Evolutionary conservation across 2,329 filamentous ascomycete species (phyloP).

Genomic region (Cryphonectria radicalis): DNA sequence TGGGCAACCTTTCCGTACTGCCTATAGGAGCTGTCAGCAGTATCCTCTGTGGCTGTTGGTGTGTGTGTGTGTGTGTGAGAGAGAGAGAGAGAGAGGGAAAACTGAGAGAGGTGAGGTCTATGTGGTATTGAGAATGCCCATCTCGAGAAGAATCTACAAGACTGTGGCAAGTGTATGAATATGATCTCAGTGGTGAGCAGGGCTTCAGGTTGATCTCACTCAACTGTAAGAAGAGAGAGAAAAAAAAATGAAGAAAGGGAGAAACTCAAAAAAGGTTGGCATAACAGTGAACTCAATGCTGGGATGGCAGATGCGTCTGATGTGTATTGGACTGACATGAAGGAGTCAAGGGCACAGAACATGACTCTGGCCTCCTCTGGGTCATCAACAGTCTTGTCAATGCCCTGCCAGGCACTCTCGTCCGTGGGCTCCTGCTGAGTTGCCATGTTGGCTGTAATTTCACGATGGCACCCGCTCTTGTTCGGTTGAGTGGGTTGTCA

Average conservation of each 20-base stretch:
- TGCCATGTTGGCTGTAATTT: slow-evolving; percentile 1
- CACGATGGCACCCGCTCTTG: neutral
- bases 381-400: slow-evolving; percentile 71
- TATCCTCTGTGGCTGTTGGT: no score
- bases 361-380: slow-evolving; percentile 81
- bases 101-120: neutral
- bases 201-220: neutral
- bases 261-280: neutral
- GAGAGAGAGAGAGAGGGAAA: neutral
- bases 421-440: slow-evolving; percentile 32
- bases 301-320: neutral
- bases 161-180: neutral
- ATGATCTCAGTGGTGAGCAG: neutral
- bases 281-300: neutral
- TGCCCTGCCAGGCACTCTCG: slow-evolving; percentile 59
- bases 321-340: slow-evolving; percentile 65
- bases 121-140: neutral
- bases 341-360: slow-evolving; percentile 84
- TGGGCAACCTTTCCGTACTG: slow-evolving; percentile 86
- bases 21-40: slow-evolving; percentile 48
- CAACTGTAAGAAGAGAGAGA: no score
- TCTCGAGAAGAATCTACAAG: neutral
- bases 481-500: neutral
- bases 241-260: no score
- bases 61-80: no score